Base-by-base conservation (phyloP, 169 alveolate species). In the Babesia gibsoni region DNA sequence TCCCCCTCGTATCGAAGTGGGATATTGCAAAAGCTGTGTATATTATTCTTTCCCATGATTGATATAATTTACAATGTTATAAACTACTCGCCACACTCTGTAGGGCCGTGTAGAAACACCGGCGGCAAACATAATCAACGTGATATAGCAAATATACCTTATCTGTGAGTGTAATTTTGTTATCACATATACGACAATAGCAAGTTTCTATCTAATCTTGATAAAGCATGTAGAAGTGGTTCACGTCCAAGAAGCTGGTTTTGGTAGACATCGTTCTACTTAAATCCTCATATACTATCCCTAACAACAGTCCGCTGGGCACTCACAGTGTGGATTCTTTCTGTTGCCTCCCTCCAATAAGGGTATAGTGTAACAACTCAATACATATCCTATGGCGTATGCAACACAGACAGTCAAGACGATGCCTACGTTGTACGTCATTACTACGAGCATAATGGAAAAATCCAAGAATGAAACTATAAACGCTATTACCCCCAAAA, bases 391-490 rank as follows among this genome's bases (percentile, higher is more conserved):
- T 39, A 83, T 30, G 8, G 92, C 66, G 69, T 78, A 83, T 14
- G 84, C 92, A 18, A 77, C 22, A 67, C 74, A 65, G 18, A 83
- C 84, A 23, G 84, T 77, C 4, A 87, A 32, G 49, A 87, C 74
- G 41, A 82, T 58, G 18, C 90, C 92, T 23, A 87, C 89, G 52
- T 87, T 87, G 80, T 77, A 87, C 25, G 89, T 79, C 92, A 87
- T 87, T 29, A 83, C 89, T 35, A 87, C 57, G 49, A 87, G 57
- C 92, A 87, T 87, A 66, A 87, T 50, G 27, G 66, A 41, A 37
- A 79, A 87, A 64, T 87, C 92, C 89, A 84, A 54, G 25, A 78
- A 32, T 23, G 64, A 68, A 27, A 77, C 81, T 23, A 53, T 41
- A 46, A 82, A 73, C 10, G 92, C 78, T 29, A 87, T 27, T 43